phyloP scores from a whole-genome alignment of 225 moss, liverwort and hornwort species.

The Lunularia cruciata region DNA sequence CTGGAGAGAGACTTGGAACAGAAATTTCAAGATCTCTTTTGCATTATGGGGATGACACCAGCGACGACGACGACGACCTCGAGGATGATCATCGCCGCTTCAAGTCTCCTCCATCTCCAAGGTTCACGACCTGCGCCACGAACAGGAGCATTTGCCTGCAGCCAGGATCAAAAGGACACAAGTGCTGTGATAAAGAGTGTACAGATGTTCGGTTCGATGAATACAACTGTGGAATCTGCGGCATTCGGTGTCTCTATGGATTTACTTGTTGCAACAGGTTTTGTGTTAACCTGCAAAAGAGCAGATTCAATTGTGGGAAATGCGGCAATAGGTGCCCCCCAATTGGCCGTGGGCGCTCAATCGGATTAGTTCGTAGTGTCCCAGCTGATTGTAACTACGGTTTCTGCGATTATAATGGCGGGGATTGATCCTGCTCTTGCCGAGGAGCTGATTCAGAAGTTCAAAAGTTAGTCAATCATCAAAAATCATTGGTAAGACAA shows the following conservation, averaged over 20 bases:
- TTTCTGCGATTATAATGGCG: neutral
- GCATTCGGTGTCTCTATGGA: neutral
- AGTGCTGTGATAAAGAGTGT: neutral
- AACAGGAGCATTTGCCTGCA: neutral
- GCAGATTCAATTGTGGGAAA: neutral
- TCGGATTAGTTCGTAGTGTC: too few species aligned
- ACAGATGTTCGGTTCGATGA: neutral
- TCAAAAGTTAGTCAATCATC: too few species aligned
- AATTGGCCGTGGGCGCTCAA: too few species aligned
- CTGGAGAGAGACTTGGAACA: too few species aligned
- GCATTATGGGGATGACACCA: too few species aligned
- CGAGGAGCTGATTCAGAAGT: too few species aligned
- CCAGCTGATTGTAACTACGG: neutral
- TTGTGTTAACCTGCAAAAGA: neutral
- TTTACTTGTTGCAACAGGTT: neutral
- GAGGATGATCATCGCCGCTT: too few species aligned
- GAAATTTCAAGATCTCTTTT: too few species aligned
- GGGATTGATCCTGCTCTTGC: too few species aligned
- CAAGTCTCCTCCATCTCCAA: neutral
- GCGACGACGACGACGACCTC: too few species aligned
- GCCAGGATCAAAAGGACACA: neutral
- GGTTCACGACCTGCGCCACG: neutral
- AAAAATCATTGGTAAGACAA: too few species aligned
- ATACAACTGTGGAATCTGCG: neutral
- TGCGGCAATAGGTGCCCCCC: constrained; percentile 1